Base-by-base conservation (phyloP, 2,329 filamentous ascomycete genomes). In the Cucurbitaria berberidis region DNA sequence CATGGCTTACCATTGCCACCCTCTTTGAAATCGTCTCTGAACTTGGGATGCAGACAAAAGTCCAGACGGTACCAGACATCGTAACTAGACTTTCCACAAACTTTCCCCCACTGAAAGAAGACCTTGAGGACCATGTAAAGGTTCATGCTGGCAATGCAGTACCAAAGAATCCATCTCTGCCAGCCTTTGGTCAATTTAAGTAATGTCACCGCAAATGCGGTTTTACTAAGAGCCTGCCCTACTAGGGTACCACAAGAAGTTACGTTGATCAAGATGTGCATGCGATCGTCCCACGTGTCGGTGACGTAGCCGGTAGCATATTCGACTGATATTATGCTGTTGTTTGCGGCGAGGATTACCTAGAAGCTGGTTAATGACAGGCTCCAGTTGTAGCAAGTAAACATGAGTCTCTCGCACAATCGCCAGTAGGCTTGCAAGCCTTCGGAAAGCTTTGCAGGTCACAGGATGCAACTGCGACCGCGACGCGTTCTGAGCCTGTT, bases 201-300 rank as follows among this genome's bases (percentile, higher is more conserved):
- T 29, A 77, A 52, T 5, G 74, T 77, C 18, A 74, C 73, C n/a
- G 70, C 74, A 48, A 77, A 77, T 4, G 74, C 74, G 13, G 72
- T 71, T 46, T 77, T 76, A 15, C 69, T 72, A 19, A 71, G 62
- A 34, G 73, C 64, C 53, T 77, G 75, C 39, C 69, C 70, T 13
- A 77, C 55, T 2, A 77, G 62, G 24, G 73, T 77, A 9, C 73
- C 73, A 51, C 74, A 76, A 6, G 74, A 76, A 29, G 69, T 69
- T 21, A 75, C 65, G 59, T 78, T 80, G 73, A 83, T 82, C 49
- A 83, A 70, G 57, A 82, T 82, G 61, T 81, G 79, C 80, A 82
- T 82, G 48, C 75, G 76, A 55, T 81, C 79, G 52, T 80, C 77
- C 81, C 81, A 83, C 16, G 69, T 62, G n/a, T 78, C 64, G 1